phyloP scores from a whole-genome alignment of 2,329 filamentous ascomycete species.

The Verticillium albo-atrum region DNA sequence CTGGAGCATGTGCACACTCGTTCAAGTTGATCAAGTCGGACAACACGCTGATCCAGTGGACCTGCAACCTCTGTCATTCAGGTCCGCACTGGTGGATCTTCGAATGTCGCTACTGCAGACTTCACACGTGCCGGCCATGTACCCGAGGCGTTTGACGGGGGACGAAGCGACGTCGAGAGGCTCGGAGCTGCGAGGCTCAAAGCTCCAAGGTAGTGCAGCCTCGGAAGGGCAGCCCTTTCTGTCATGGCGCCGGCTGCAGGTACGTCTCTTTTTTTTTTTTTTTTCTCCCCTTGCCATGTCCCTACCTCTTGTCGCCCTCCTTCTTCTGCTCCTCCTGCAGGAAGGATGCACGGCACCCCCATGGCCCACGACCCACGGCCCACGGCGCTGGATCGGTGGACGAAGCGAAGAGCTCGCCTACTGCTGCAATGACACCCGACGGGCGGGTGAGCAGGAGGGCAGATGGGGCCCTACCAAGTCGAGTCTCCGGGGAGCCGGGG shows the following conservation, averaged over 20 bases:
- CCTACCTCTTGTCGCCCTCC: not conserved
- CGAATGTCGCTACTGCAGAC: constrained; percentile 64
- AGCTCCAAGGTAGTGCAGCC: constrained; percentile 1
- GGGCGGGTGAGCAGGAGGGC: not conserved
- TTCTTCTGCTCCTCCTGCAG: not conserved
- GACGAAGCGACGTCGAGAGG: not conserved
- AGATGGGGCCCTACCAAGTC: too few relatives aligned
- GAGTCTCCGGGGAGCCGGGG: not conserved
- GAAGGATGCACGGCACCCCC: not conserved
- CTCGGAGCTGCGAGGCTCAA: not conserved
- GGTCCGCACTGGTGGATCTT: constrained; percentile 66
- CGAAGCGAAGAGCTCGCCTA: not conserved
- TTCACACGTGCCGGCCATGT: constrained; percentile 56
- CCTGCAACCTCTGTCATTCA: constrained; percentile 59
- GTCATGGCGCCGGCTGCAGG: not conserved
- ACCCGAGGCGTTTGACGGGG: constrained; percentile 37
- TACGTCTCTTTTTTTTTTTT: constrained; percentile 6
- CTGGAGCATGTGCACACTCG: constrained; percentile 54
- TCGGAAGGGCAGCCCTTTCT: constrained; percentile 4
- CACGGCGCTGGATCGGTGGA: not conserved
- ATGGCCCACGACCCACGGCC: not conserved
- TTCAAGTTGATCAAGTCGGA: constrained; percentile 66
- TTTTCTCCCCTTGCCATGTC: not conserved
- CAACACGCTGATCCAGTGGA: constrained; percentile 61
- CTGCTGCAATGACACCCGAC: not conserved